Evolutionary conservation across 1,284 basidiomycete genomes (phyloP), one percentile per base, ranked within the genome.

Genomic region (Heterobasidion irregulare): DNA sequence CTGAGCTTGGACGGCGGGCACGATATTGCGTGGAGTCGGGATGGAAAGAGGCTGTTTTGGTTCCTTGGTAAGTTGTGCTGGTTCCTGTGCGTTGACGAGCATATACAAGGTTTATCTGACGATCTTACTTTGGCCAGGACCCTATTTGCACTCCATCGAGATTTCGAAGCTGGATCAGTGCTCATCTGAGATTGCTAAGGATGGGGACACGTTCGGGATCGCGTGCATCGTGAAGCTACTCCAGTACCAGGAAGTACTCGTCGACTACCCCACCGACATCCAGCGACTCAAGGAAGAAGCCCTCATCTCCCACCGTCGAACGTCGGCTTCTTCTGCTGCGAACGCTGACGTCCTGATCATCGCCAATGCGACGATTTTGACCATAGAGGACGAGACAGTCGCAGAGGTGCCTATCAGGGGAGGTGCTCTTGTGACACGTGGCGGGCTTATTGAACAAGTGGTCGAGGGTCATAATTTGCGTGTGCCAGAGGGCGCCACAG

Each of bases 1-100:
- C 58, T 88, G 56, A 86, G 84, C 62, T 62, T 84, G 56, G 83
- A 89, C 64, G 86, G 86, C 16, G 86, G 86, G 0, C 86, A 89
- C 62, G 80, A 82, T 65, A 63, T 88, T 41, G 73, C 78, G 2
- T 83, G 79, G 71, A 82, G 77, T 53, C 64, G 75, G 15, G 81
- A 87, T 63, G 85, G 85, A 12, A 78, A 73, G 53, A 80, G 70
- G 45, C 55, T 88, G 34, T 84, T 86, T 58, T 88, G 86, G 86
- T 77, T 88, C 66, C 72, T 88, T 26, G 86, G 85, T 85, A 63
- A 53, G 73, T 65, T 1, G 8, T 51, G 16, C 10, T 12, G 2
- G 7, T 48, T 48, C 32, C 18, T 48, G 47, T 8, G 47, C 13
- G 26, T 32, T 32, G 15, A 13, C 32, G 9, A 48, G 6, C 16